These are phyloP conservation scores for Podospora pseudopauciseta DNA, from an alignment of 495 filamentous ascomycete species.

Conservation along the genomic window DNA sequence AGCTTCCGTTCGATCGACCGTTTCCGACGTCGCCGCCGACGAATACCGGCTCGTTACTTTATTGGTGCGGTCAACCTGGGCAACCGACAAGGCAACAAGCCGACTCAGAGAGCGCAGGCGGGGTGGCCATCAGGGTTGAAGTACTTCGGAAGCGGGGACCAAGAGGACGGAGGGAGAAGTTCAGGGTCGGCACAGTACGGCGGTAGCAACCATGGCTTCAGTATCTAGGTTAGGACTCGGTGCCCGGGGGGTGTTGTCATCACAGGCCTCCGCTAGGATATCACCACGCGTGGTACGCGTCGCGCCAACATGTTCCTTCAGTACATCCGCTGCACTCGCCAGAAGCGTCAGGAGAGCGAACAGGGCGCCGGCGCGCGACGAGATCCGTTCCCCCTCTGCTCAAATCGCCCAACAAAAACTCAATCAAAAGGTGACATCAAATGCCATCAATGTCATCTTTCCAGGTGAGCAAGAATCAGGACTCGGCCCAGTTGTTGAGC, in stretches of 20 bases:
- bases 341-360: background rate
- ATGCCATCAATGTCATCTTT: constrained; percentile 6
- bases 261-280: constrained; percentile 6
- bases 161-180: background rate
- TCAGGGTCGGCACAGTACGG: background rate
- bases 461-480: constrained; percentile 16
- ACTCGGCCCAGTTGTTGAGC: background rate
- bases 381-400: background rate
- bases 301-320: constrained; percentile 2
- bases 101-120: background rate
- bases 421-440: background rate
- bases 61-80: background rate
- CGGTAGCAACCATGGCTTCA: background rate
- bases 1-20: background rate
- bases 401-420: background rate
- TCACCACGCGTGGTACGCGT: background rate
- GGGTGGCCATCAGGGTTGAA: background rate
- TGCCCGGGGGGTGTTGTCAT: constrained; percentile 12
- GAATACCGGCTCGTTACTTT: background rate
- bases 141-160: background rate
- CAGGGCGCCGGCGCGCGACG: background rate
- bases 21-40: background rate
- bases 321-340: constrained; percentile 7
- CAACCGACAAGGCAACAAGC: background rate
- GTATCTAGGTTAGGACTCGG: constrained; percentile 13